These are phyloP conservation scores for Leucaena leucocephala DNA, from an alignment of 306 rosid species.

Conservation along the genomic window DNA sequence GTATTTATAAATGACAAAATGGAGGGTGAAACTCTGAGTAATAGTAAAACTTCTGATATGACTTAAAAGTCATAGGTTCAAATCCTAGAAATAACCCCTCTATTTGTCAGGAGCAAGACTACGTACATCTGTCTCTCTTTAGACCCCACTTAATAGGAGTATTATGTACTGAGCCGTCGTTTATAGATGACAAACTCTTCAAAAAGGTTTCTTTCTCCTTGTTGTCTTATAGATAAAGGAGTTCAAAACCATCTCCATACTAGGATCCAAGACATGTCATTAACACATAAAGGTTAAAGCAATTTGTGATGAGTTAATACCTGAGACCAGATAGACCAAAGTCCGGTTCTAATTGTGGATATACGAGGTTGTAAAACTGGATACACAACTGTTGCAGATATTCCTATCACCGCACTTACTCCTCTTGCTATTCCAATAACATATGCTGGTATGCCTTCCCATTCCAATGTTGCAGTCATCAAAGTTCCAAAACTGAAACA, in stretches of 20 bases:
- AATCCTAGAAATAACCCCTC: no score
- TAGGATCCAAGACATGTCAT: not conserved
- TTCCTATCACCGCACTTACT: slow-evolving; percentile 71
- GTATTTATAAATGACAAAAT: not conserved
- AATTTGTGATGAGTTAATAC: slow-evolving; percentile 38
- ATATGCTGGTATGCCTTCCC: slow-evolving; percentile 85
- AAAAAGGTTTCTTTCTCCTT: not conserved
- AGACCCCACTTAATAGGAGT: no score
- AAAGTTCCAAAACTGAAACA: slow-evolving; percentile 79
- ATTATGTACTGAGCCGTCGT: no score
- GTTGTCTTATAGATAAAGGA: slow-evolving; percentile 6
- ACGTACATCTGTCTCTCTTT: no score
- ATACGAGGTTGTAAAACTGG: slow-evolving; percentile 66
- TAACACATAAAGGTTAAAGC: not conserved
- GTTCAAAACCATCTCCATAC: not conserved
- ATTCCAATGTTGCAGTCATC: slow-evolving; percentile 89
- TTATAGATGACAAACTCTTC: not conserved
- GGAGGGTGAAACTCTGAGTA: no score
- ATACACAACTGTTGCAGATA: slow-evolving; percentile 67
- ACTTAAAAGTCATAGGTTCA: no score
- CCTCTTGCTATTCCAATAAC: slow-evolving; percentile 79
- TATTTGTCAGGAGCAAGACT: no score
- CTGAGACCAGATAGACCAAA: slow-evolving; percentile 94
- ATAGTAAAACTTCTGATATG: no score
- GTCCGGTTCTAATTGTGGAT: slow-evolving; percentile 70